Conservation (phyloP, 1,284 basidiomycete genomes). For the Microbotryum saponariae region DNA sequence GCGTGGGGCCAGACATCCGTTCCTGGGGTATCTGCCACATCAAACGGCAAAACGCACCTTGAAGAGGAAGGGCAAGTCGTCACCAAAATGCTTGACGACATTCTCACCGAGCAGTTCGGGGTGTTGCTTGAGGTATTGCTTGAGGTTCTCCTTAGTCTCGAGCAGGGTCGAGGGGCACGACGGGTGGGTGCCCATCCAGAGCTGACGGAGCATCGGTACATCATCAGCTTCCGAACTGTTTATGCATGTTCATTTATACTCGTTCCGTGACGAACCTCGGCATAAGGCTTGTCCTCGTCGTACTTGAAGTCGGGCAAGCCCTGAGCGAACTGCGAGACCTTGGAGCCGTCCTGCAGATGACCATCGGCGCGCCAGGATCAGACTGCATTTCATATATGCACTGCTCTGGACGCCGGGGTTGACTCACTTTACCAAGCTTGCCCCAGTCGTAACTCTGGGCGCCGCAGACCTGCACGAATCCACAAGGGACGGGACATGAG, state of each 20-base stretch:
- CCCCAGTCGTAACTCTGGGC: conserved; percentile 50
- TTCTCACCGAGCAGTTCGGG: conserved; percentile 57
- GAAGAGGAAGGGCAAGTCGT: conserved; percentile 83
- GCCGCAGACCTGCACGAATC: conserved; percentile 21
- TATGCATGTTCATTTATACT: background rate
- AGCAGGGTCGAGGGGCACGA: conserved; percentile 68
- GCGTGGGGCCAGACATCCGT: conserved; percentile 1
- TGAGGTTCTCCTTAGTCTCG: conserved; percentile 48
- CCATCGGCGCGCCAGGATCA: background rate
- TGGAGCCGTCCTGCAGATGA: conserved; percentile 37
- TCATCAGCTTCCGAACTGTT: background rate
- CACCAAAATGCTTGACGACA: conserved; percentile 56
- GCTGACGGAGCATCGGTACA: conserved; percentile 45
- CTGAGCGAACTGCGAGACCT: conserved; percentile 49
- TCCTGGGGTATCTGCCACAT: background rate
- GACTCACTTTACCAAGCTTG: conserved; percentile 45
- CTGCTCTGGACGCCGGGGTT: background rate
- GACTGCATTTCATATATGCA: background rate
- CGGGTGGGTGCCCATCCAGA: conserved; percentile 99
- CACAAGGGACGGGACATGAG: background rate
- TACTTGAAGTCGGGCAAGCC: conserved; percentile 49
- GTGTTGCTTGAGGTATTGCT: conserved; percentile 56
- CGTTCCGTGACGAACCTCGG: conserved; percentile 49
- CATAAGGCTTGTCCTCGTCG: conserved; percentile 54
- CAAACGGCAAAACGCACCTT: conserved; percentile 51